Base-by-base conservation (phyloP, 2,329 filamentous ascomycete species). In the Raffaelea ambrosiae region DNA sequence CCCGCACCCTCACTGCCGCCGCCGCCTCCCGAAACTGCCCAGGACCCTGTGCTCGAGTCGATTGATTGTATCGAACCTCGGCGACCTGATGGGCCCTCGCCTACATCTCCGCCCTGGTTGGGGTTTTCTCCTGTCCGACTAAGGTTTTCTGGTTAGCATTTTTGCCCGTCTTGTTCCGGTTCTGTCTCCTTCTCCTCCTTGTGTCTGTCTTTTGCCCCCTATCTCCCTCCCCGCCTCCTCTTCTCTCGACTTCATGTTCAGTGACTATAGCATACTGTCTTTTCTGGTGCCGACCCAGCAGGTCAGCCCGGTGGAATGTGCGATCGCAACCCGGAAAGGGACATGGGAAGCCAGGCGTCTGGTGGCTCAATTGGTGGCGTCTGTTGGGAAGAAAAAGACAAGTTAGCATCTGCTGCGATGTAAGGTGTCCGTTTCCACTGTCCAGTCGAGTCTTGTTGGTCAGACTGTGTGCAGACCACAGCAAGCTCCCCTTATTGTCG, bases 221-320 rank as follows among this genome's bases (percentile, higher is more conserved):
- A 41, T 41, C 8, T 41, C 7, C 5, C 39, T 13, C 4, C 8
- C 20, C 23, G 10, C 22, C 16, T 19, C 21, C 16, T 22, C 11
- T 19, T 19, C 35, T 38, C 18, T 38, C 13, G n/a, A n/a, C n/a
- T 29, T 29, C 13, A 29, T 38, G 5, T 38, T 38, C 16, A 38
- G 35, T 16, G 13, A n/a, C 35, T 29, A 43, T 29, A 26, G 63
- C 69, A 58, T 58, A 77, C 73, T 77, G 74, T 64, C 69, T 65
- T 52, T 69, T 66, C 49, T 68, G 60, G 55, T 83, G 79, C 35
- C 79, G 73, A n/a, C 74, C 68, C 18, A 82, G 66, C 11, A 83
- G 63, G 58, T 83, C 79, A 41, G 72, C 69, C 47, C 79, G 71
- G 53, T 80, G 72, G 52, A 83, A 83, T 14, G 68, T 66, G 51